Conservation (phyloP, 2,329 filamentous ascomycete species). For the Fusarium sp. region DNA sequence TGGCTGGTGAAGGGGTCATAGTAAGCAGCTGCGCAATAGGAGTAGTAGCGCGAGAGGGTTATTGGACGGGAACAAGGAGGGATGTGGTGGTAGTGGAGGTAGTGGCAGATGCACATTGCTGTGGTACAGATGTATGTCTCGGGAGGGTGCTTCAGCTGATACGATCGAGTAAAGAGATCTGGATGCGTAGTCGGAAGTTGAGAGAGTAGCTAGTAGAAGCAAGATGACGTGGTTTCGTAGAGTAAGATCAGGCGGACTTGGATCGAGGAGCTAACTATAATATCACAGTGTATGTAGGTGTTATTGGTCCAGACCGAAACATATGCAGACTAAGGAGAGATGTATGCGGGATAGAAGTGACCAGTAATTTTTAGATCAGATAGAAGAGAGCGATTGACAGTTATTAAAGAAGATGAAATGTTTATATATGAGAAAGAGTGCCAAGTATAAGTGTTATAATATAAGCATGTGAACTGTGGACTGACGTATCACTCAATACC, state of each 20-base stretch:
- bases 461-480: neutral
- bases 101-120: constrained; percentile 63
- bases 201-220: neutral
- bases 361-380: neutral
- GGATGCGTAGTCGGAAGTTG: constrained; percentile 3
- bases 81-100: constrained; percentile 63
- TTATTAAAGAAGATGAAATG: neutral
- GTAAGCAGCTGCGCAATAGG: constrained; percentile 54
- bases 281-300: neutral
- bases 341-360: neutral
- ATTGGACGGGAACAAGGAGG: constrained; percentile 55
- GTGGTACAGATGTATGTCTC: constrained; percentile 42
- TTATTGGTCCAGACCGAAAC: neutral
- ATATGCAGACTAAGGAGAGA: neutral
- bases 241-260: neutral
- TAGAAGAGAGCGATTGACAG: neutral
- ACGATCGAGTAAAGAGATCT: constrained; percentile 22
- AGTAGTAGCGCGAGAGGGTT: constrained; percentile 56
- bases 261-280: neutral
- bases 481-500: neutral
- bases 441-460: neutral
- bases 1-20: constrained; percentile 45
- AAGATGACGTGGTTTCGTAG: neutral
- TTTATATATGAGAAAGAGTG: neutral
- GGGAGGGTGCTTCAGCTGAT: constrained; percentile 38